These are phyloP conservation scores for Myrica gale DNA, from an alignment of 306 rosid genomes.

Conservation along the genomic window DNA sequence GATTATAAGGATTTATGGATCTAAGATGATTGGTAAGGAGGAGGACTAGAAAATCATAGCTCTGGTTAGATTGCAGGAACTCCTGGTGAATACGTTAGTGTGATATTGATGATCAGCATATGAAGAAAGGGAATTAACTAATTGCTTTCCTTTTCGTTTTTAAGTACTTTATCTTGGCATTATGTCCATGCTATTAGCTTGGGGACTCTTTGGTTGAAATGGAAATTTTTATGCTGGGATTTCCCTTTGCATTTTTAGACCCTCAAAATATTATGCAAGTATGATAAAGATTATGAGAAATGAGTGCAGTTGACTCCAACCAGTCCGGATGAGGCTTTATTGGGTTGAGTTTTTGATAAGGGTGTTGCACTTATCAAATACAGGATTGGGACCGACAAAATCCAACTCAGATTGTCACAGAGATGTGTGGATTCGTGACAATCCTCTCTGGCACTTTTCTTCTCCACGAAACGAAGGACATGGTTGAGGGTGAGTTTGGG, in stretches of 20 bases:
- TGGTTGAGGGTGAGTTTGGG: constrained; percentile 65
- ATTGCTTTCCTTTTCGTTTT: no score
- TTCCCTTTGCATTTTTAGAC: background rate
- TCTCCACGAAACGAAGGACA: constrained; percentile 94
- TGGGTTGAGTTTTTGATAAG: no score
- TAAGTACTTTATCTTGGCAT: background rate
- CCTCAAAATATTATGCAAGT: background rate
- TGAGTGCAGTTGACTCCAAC: no score
- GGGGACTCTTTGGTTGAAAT: background rate
- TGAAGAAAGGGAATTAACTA: background rate
- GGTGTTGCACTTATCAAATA: constrained; percentile 26
- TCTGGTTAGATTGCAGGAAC: background rate
- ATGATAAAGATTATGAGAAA: background rate
- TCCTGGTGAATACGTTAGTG: background rate
- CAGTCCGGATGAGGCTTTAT: no score
- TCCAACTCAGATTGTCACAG: constrained; percentile 95
- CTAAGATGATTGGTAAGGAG: background rate
- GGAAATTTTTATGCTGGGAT: background rate
- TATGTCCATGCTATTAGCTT: background rate
- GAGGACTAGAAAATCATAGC: background rate
- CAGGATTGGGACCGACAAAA: constrained; percentile 99
- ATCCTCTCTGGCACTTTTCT: constrained; percentile 98
- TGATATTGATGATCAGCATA: background rate
- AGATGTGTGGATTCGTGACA: constrained; percentile 95
- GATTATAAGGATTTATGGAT: no score